Evolutionary conservation across 148 eudicot genomes (phyloP).

Genomic region (Vaccinium darrowii): DNA sequence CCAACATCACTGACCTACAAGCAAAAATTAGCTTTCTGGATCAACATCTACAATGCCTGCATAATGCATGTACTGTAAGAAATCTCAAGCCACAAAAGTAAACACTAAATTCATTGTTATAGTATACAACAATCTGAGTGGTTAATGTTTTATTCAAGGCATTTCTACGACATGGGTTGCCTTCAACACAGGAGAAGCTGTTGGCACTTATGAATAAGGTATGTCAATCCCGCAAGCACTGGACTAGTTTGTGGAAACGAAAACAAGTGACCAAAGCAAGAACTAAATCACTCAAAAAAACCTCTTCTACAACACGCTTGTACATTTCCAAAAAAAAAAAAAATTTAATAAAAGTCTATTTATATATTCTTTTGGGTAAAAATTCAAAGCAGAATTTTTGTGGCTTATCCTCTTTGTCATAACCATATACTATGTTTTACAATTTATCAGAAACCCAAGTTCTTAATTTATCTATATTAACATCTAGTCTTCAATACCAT

Average conservation of each 20-base stretch:
- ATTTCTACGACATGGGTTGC: slow-evolving; percentile 79
- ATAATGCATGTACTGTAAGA: slow-evolving; percentile 95
- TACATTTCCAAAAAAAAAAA: too few species aligned
- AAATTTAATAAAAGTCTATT: too few species aligned
- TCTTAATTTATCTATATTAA: too few species aligned
- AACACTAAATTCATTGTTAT: neutral
- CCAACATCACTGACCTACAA: slow-evolving; percentile 64
- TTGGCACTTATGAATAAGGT: slow-evolving; percentile 78
- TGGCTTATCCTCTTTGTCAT: too few species aligned
- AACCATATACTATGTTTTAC: too few species aligned
- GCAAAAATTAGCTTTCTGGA: slow-evolving; percentile 96
- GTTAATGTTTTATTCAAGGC: slow-evolving; percentile 47
- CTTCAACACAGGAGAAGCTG: slow-evolving; percentile 74
- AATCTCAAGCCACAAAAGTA: slow-evolving; percentile 25
- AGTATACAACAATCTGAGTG: slow-evolving; percentile 5
- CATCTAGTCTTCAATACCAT: too few species aligned
- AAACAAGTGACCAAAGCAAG: neutral
- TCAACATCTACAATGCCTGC: slow-evolving; percentile 83
- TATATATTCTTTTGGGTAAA: too few species aligned
- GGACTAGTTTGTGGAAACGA: neutral
- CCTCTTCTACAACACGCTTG: neutral
- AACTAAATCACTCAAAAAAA: neutral
- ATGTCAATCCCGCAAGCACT: neutral
- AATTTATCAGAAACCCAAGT: too few species aligned
- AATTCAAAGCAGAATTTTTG: too few species aligned